phyloP scores from a whole-genome alignment of 306 rosid genomes.

The Ziziphus jujuba region DNA sequence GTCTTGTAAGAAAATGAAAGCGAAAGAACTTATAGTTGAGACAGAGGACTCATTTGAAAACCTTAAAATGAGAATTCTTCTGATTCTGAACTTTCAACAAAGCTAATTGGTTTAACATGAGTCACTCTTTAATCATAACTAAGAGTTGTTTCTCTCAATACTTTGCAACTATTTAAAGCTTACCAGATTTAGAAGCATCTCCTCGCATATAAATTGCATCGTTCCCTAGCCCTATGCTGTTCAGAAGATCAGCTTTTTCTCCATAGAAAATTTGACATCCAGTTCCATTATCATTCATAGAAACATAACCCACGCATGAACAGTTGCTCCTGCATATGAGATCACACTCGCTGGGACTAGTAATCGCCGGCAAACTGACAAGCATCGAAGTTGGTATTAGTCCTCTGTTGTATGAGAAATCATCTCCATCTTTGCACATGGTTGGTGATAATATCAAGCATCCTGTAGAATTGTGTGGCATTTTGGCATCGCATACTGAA shows the following conservation, averaged over 20 bases:
- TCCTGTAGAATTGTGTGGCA: background rate
- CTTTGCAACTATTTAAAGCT: background rate
- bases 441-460: background rate
- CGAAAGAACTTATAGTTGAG: too few relatives aligned
- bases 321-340: background rate
- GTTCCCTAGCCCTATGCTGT: background rate
- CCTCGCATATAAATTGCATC: background rate
- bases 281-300: background rate
- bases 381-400: background rate
- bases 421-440: background rate
- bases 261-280: slow-evolving; percentile 1
- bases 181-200: slow-evolving; percentile 1
- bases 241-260: background rate
- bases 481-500: slow-evolving; percentile 6
- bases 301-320: slow-evolving; percentile 7
- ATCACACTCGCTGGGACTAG: slow-evolving; percentile 3
- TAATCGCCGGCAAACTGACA: background rate
- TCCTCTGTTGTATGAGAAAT: background rate
- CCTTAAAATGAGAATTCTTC: too few relatives aligned
- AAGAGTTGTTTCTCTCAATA: too few relatives aligned
- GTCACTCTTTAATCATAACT: too few relatives aligned
- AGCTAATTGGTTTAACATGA: too few relatives aligned
- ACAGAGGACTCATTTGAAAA: too few relatives aligned
- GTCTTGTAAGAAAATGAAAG: too few relatives aligned
- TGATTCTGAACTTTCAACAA: too few relatives aligned